A percentile compares a stretch with the other conserved stretches of the same genome.
phyloP scores from a whole-genome alignment of 768 basidiomycete species.

The Phylloporus rhodoxanthus region DNA sequence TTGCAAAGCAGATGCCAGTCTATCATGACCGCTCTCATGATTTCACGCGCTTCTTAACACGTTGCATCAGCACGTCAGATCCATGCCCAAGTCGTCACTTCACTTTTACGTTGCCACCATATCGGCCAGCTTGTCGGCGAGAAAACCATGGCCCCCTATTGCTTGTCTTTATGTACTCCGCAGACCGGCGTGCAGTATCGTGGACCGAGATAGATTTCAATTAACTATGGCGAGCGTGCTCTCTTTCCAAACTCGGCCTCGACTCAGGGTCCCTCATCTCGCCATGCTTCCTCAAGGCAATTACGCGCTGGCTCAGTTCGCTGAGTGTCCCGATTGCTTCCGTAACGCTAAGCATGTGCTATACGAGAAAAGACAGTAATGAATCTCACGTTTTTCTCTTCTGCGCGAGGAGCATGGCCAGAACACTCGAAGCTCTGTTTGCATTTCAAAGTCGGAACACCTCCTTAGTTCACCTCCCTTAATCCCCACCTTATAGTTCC shows the following conservation, averaged over 20 bases:
- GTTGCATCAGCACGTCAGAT: slow-evolving; percentile 33
- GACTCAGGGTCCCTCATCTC: slow-evolving; percentile 26
- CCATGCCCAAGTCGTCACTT: slow-evolving; percentile 27
- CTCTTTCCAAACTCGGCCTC: slow-evolving; percentile 18
- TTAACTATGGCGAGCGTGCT: slow-evolving; percentile 24
- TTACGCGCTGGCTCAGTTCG: slow-evolving; percentile 35
- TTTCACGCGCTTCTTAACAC: slow-evolving; percentile 34
- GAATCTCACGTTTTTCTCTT: slow-evolving; percentile 32
- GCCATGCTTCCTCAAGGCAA: slow-evolving; percentile 31
- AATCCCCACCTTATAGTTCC: slow-evolving; percentile 28
- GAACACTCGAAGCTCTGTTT: slow-evolving; percentile 31
- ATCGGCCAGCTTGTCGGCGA: slow-evolving; percentile 18
- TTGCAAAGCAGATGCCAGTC: slow-evolving; percentile 27
- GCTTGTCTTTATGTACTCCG: slow-evolving; percentile 33
- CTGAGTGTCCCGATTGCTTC: slow-evolving; percentile 31
- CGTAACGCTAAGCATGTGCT: slow-evolving; percentile 31
- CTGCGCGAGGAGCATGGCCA: slow-evolving; percentile 33
- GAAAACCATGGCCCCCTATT: slow-evolving; percentile 28
- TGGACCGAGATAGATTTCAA: slow-evolving; percentile 32
- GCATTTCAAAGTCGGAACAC: slow-evolving; percentile 32
- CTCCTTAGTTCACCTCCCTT: slow-evolving; percentile 23
- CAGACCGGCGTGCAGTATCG: slow-evolving; percentile 31
- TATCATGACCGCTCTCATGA: slow-evolving; percentile 30
- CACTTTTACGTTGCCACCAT: slow-evolving; percentile 30
- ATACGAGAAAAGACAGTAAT: slow-evolving; percentile 29